Conservation (phyloP, 352 stramenopile genomes). For the Thraustochytrium sp. region DNA sequence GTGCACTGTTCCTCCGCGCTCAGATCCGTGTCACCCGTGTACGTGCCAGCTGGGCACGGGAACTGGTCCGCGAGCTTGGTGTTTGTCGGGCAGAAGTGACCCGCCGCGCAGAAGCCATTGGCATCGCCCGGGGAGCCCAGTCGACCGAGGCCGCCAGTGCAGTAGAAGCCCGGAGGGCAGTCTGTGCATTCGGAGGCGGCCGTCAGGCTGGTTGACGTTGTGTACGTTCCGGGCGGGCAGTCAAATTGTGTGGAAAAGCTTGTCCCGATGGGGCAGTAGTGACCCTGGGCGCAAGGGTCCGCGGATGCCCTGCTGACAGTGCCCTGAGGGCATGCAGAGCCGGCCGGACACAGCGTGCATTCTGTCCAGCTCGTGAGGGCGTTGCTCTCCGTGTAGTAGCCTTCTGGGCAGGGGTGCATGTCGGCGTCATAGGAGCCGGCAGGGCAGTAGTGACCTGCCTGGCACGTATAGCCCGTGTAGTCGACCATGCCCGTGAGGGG, state of each 20-base stretch:
- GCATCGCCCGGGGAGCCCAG: background rate
- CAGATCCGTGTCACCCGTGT: slow-evolving; percentile 61
- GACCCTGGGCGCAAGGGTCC: slow-evolving; percentile 49
- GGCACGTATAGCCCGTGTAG: background rate
- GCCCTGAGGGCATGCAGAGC: slow-evolving; percentile 64
- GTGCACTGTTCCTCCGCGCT: slow-evolving; percentile 66
- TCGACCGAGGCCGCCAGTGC: background rate
- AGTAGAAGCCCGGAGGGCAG: slow-evolving; percentile 40
- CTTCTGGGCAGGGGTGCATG: slow-evolving; percentile 63
- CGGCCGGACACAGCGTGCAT: slow-evolving; percentile 68
- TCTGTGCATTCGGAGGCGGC: slow-evolving; percentile 38
- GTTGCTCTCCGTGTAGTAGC: slow-evolving; percentile 63
- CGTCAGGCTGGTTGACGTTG: slow-evolving; percentile 63
- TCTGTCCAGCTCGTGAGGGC: slow-evolving; percentile 64
- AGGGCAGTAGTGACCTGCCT: slow-evolving; percentile 46
- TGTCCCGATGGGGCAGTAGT: slow-evolving; percentile 73
- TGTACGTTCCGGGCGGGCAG: slow-evolving; percentile 75
- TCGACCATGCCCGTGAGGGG: slow-evolving; percentile 56
- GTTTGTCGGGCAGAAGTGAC: slow-evolving; percentile 61
- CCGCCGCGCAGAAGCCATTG: slow-evolving; percentile 33
- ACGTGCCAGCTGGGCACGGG: slow-evolving; percentile 76
- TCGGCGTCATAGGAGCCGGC: slow-evolving; percentile 44
- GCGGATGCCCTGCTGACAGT: slow-evolving; percentile 57
- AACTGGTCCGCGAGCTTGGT: slow-evolving; percentile 64
- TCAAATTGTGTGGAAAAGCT: slow-evolving; percentile 63